Base-by-base conservation (phyloP, 768 basidiomycete genomes). In the Podaxis mareebaensis region DNA sequence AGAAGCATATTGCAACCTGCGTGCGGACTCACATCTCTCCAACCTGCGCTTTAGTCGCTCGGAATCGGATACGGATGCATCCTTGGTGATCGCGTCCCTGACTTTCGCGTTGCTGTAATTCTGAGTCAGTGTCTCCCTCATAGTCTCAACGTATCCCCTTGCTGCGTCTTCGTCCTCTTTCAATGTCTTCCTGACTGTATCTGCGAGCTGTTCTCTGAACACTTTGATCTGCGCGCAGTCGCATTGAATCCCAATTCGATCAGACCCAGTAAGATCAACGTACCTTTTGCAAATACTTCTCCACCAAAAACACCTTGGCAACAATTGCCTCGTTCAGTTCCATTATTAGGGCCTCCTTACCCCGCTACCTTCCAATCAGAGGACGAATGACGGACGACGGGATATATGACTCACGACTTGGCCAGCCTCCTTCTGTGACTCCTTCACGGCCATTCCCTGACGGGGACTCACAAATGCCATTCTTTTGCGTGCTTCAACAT, bases 391-490 rank as follows among this genome's bases (percentile, higher is more conserved):
- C 6, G 4, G n/a, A 26, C 8, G 48, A 17, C 40, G 8, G 33
- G 12, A 30, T 10, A 40, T 48, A 49, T 20, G 5, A 30, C 38
- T 39, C 22, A 60, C 59, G 5, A 60, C 15, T 52, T 33, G 20
- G 10, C 26, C 49, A 15, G 24, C 36, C 36, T 38, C 38, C 20
- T 26, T 40, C 24, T 61, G 63, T 13, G 65, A 53, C 6, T 60
- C 58, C 12, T 69, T 57, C 30, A 67, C 30, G 20, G 57, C 33
- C 51, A 11, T 26, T 8, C 40, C 64, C 44, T 36, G 15, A 36
- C 20, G 11, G 7, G 48, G 11, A 52, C 17, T 33, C 3, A 36
- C 11, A 33, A 20, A 38, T 36, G 5, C 8, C 46, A 48, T 12
- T 38, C 24, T 48, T 28, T 33, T 8, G 11, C 15, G 13, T 49